Evolutionary conservation across 352 stramenopile genomes (phyloP).

Genomic region (Phytophthora cryptogea): DNA sequence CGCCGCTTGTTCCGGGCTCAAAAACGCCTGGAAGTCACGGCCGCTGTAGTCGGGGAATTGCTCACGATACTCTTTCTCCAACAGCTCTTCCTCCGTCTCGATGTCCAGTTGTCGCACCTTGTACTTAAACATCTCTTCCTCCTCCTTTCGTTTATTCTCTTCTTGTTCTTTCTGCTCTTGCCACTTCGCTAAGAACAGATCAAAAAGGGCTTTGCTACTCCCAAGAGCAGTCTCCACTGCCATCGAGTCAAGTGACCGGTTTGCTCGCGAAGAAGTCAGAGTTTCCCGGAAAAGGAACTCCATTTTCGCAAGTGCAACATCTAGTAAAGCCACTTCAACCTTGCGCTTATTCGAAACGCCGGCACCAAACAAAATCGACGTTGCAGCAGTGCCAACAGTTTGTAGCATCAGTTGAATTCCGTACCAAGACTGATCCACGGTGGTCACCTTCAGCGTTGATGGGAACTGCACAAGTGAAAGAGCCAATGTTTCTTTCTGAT

Average conservation of each 20-base stretch:
- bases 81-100: conserved; percentile 79
- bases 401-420: conserved; percentile 70
- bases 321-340: conserved; percentile 68
- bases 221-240: conserved; percentile 50
- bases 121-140: conserved; percentile 87
- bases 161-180: conserved; percentile 82
- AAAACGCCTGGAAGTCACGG: conserved; percentile 71
- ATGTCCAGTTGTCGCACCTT: conserved; percentile 83
- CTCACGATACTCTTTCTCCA: conserved; percentile 89
- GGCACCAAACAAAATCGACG: conserved; percentile 51
- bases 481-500: conserved; percentile 53
- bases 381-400: conserved; percentile 47
- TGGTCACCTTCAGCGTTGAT: conserved; percentile 32
- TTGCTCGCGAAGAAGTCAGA: conserved; percentile 28
- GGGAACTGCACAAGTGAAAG: conserved; percentile 80
- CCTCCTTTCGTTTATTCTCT: conserved; percentile 71
- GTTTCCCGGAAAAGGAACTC: conserved; percentile 69
- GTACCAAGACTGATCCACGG: conserved; percentile 69
- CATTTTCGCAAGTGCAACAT: conserved; percentile 73
- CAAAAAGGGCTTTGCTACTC: conserved; percentile 78
- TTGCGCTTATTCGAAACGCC: conserved; percentile 53
- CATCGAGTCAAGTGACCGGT: conserved; percentile 21
- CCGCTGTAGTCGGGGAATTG: conserved; percentile 94
- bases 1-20: conserved; percentile 45
- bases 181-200: conserved; percentile 86